Base-by-base conservation (phyloP, 495 filamentous ascomycete species). In the Aspergillus hancockii region DNA sequence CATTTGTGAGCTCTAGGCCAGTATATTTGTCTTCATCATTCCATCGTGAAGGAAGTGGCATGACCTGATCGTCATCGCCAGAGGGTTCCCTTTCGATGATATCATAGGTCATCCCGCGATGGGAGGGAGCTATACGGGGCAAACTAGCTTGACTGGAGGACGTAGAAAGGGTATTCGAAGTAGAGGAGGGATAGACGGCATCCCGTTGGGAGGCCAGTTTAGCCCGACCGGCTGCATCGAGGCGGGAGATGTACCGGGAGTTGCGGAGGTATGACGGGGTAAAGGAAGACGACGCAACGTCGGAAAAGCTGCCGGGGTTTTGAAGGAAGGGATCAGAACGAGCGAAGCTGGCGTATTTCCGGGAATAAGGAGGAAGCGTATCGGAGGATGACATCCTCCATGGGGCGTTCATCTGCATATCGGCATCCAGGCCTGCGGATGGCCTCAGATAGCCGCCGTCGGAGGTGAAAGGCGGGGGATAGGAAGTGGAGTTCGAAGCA, bases 51-150 rank as follows among this genome's bases (percentile, higher is more conserved):
- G 94, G 94, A 50, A 98, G 79, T 13, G 89, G 88, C 40, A 81
- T 75, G 40, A 88, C 65, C 4, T 69, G 63, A 50, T 88, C 85
- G 57, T 85, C 81, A 23, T 84, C 76, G 30, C 74, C 61, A 5
- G 79, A 72, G 9, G 89, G 83, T 52, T 84, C 78, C 61, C 91
- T 85, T 75, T 97, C 94, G 63, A 96, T 89, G 45, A 96, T 79
- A 65, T 97, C 91, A 72, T 88, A 91, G 12, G 90, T 84, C 77
- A 94, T 85, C 12, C 92, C 93, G 18, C 90, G 81, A 67, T 97
- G 91, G 8, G 88, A 85, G 10, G 89, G 79, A 6, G 83, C 80
- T 73, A 89, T 85, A 64, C 85, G 85, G 67, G 85, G 84, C 16
- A 88, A 70, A 65, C 85, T 86, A 52, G 76, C 73, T 75, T 81